These are phyloP conservation scores for Naumovozyma baii DNA, from an alignment of 805 yeast species.

Conservation along the genomic window DNA sequence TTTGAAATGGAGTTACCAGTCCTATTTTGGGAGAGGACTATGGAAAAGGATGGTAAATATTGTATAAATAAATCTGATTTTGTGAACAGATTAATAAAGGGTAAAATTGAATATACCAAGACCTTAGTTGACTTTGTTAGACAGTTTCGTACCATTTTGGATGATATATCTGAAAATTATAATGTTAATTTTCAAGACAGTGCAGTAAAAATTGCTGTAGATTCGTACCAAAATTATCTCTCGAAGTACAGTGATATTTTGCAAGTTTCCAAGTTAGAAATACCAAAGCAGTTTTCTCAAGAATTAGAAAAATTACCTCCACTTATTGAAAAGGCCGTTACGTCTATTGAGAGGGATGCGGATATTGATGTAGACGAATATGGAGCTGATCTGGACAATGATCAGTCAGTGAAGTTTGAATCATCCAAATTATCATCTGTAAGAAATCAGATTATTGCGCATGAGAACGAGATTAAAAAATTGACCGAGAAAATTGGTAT, in stretches of 20 bases:
- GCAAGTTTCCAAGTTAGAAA: neutral
- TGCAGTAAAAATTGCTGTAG: constrained; percentile 56
- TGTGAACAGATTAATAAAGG: constrained; percentile 17
- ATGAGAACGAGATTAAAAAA: constrained; percentile 3
- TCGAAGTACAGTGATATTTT: constrained; percentile 9
- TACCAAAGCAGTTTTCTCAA: constrained; percentile 10
- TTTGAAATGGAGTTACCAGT: constrained; percentile 22
- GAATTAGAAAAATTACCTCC: constrained; percentile 9
- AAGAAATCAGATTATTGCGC: constrained; percentile 7
- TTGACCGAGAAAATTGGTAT: neutral
- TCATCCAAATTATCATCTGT: constrained; percentile 5
- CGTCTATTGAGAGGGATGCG: too few relatives aligned
- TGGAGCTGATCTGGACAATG: neutral
- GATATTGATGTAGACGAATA: constrained; percentile 1
- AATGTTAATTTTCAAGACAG: constrained; percentile 72
- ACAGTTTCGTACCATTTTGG: constrained; percentile 37
- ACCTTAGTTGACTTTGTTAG: constrained; percentile 14
- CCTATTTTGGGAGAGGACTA: constrained; percentile 14
- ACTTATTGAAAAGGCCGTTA: constrained; percentile 12
- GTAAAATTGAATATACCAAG: constrained; percentile 17
- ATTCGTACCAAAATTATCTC: constrained; percentile 29
- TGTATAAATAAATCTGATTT: constrained; percentile 21
- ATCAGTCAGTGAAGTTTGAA: neutral
- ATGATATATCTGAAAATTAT: constrained; percentile 41
- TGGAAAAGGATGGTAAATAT: constrained; percentile 19